Evolutionary conservation across 2,329 filamentous ascomycete species (phyloP).

Genomic region (Xylaria sp.): DNA sequence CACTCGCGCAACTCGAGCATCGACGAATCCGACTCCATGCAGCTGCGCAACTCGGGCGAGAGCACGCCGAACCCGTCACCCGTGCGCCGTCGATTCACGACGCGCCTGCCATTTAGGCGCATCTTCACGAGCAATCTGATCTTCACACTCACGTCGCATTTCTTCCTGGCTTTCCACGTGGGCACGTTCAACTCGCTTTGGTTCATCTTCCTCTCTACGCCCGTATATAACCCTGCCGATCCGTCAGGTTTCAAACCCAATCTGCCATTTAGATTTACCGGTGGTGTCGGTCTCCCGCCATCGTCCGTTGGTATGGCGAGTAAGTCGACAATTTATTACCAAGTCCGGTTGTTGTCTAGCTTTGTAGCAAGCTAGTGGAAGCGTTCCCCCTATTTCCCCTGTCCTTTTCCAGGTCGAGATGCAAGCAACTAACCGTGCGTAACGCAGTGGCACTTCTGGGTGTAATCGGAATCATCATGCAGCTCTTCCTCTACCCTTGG

Average conservation of each 20-base stretch:
- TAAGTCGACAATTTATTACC: not conserved
- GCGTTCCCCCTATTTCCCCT: not conserved
- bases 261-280: constrained; percentile 60
- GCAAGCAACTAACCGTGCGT: not conserved
- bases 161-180: constrained; percentile 66
- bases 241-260: constrained; percentile 32
- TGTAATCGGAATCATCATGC: constrained; percentile 66
- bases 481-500: constrained; percentile 65
- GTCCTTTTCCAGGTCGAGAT: not conserved
- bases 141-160: constrained; percentile 57
- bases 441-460: constrained; percentile 61
- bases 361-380: not conserved
- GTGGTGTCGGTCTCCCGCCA: constrained; percentile 69
- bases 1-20: constrained; percentile 30
- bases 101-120: constrained; percentile 46
- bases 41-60: constrained; percentile 19
- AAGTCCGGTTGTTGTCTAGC: not conserved
- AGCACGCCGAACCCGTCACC: constrained; percentile 8
- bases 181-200: constrained; percentile 72
- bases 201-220: constrained; percentile 71
- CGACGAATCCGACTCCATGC: constrained; percentile 29
- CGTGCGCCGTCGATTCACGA: constrained; percentile 38
- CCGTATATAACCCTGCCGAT: constrained; percentile 46
- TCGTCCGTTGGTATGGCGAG: constrained; percentile 67
- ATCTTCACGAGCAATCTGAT: constrained; percentile 53